Evolutionary conservation across 306 rosid species (phyloP).

Genomic region (Quillaja saponaria): DNA sequence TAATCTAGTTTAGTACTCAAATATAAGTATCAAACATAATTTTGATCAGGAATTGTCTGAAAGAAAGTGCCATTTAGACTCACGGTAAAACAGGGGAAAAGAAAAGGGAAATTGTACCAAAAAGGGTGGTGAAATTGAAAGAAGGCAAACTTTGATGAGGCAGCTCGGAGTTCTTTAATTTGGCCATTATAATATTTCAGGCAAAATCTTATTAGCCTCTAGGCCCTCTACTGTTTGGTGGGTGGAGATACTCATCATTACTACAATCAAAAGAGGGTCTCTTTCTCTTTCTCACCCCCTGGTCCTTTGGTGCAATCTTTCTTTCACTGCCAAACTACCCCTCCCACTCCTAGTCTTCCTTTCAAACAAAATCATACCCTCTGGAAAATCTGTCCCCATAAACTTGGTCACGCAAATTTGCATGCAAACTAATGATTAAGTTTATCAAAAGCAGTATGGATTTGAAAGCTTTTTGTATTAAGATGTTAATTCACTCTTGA

Average conservation of each 20-base stretch:
- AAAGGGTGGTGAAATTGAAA: constrained; percentile 34
- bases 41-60: too few species aligned
- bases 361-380: constrained; percentile 57
- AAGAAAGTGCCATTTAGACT: too few species aligned
- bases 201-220: constrained; percentile 38
- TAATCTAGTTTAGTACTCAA: too few species aligned
- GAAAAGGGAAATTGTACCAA: constrained; percentile 31
- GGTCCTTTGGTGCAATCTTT: constrained; percentile 32
- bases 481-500: constrained; percentile 3
- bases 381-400: constrained; percentile 79
- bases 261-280: constrained; percentile 43
- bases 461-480: constrained; percentile 13
- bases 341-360: constrained; percentile 32
- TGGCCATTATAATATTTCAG: constrained; percentile 37
- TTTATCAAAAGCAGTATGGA: constrained; percentile 19
- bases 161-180: constrained; percentile 31
- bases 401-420: constrained; percentile 62
- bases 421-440: constrained; percentile 49
- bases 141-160: constrained; percentile 26
- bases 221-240: constrained; percentile 38
- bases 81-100: too few species aligned
- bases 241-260: constrained; percentile 55
- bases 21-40: too few species aligned
- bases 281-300: constrained; percentile 29
- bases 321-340: constrained; percentile 44